Evolutionary conservation across 495 filamentous ascomycete genomes (phyloP), one percentile per base, ranked within the genome.

Genomic region (Neurospora sp.): DNA sequence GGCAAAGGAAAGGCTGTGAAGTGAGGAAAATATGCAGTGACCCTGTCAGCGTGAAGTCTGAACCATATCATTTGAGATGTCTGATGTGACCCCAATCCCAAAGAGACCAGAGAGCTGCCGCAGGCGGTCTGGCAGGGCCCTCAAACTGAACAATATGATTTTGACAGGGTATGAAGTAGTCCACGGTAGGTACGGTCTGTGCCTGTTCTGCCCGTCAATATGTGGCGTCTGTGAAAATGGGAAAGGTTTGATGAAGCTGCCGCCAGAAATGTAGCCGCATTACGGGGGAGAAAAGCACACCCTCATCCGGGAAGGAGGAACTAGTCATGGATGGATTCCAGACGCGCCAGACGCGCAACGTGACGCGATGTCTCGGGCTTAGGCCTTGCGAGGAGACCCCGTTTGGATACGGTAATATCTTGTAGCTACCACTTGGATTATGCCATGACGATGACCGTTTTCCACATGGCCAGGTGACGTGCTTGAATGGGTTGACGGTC

Each of bases 401-500:
- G 53, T 31, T 61, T 35, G 27, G 27, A 18, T 31, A 65, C 27
- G 27, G 53, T 65, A 35, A 35, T 35, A 65, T 65, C 14, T 65
- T 27, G 53, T 31, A 35, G 53, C 53, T 16, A 65, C 53, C 53
- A 65, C 53, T 65, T 65, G 53, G 27, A 65, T 65, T 65, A 65
- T 65, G 53, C 53, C 53, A 65, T 65, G 53, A 18, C 7, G 14
- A 18, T 65, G 12, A 35, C 31, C 14, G 53, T 27, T 35, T 65
- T 65, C 27, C 53, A 35, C 27, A 61, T 73, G 69, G 59, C 31
- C 48, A 65, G 69, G 72, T 69, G 74, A 69, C 70, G 73, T 75
- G 71, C 75, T 74, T 71, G 71, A 74, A 70, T 39, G 35, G 74
- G 73, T 74, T 74, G 75, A 78, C 74, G 53, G 72, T 76, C 80